Base-by-base conservation (phyloP, 2,329 filamentous ascomycete species). In the Acarospora socialis region DNA sequence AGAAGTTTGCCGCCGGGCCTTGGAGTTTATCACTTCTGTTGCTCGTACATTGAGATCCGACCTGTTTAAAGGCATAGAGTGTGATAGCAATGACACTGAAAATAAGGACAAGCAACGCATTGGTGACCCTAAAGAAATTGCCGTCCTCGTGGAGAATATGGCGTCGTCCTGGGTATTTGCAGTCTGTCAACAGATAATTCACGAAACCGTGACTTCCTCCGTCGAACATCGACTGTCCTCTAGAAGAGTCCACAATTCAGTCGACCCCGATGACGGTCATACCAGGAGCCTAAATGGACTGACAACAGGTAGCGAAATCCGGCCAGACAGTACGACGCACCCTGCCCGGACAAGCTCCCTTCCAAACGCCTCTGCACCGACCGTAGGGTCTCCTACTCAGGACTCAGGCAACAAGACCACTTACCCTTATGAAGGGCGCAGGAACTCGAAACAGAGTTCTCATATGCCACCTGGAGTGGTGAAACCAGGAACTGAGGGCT, bases 21-120 rank as follows among this genome's bases (percentile, higher is more conserved):
- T 90, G 7, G 77, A 81, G 39, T 95, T 94, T 45, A 78, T 95
- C 21, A 78, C 81, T 1, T 71, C 77, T 22, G 76, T 82, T 21
- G 80, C 82, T 3, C 73, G 81, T 32, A 73, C 84, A 14, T 74
- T 95, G 59, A 72, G 84, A 32, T 68, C 73, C 33, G 90, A 95
- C 48, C 61, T 95, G 2, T 57, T 73, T 28, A 63, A 68, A n/a
- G 73, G 77, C 21, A 61, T 77, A 33, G 51, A 56, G 9, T 52
- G 62, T 3, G 52, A 56, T 21, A 46, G 51, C 15, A 41, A 50
- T 18, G 37, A 45, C 8, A 46, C 43, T 14, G 55, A 57, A 13
- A 47, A 51, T 10, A 40, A 40, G 9, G 38, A 35, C 6, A 40
- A n/a, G n/a, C n/a, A n/a, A n/a, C n/a, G n/a, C n/a, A n/a, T n/a